A percentile compares a stretch with the other conserved stretches of the same genome.
phyloP scores from a whole-genome alignment of 192 early-diverging fungal species.

The Dissophora ornata region DNA sequence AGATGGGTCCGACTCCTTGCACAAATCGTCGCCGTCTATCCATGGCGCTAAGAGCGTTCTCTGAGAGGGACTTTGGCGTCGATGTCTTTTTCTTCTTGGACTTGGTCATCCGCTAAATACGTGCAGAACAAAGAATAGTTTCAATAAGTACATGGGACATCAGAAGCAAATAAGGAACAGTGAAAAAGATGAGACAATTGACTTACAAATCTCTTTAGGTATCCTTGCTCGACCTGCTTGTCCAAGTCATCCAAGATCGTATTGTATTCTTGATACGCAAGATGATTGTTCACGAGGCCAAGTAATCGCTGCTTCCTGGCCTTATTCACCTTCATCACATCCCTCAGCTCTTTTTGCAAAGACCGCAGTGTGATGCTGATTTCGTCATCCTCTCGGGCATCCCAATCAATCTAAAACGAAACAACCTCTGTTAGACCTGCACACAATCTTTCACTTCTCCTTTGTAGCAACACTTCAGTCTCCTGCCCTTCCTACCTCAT shows the following conservation, averaged over 20 bases:
- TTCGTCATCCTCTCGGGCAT: constrained; percentile 79
- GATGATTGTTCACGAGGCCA: constrained; percentile 74
- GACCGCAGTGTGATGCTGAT: constrained; percentile 75
- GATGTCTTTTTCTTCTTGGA: constrained; percentile 75
- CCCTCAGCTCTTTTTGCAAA: constrained; percentile 77
- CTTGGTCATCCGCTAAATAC: constrained; percentile 67
- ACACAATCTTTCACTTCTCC: no score
- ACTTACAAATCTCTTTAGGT: constrained; percentile 86
- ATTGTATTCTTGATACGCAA: constrained; percentile 90
- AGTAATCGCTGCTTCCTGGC: constrained; percentile 73
- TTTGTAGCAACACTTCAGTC: no score
- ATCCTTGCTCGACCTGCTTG: constrained; percentile 89
- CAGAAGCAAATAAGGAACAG: not conserved
- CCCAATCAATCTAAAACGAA: constrained; percentile 76
- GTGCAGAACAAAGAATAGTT: not conserved
- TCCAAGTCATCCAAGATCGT: constrained; percentile 89
- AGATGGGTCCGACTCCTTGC: constrained; percentile 69
- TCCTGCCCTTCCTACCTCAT: constrained; percentile 64
- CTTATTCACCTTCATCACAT: constrained; percentile 75
- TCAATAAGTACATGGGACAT: no score
- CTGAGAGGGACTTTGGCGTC: constrained; percentile 69
- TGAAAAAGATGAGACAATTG: not conserved
- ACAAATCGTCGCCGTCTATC: constrained; percentile 76
- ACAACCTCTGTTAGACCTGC: no score
- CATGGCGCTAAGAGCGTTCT: constrained; percentile 73